phyloP scores from a whole-genome alignment of 1,284 basidiomycete genomes.

The Marasmius fiardii region DNA sequence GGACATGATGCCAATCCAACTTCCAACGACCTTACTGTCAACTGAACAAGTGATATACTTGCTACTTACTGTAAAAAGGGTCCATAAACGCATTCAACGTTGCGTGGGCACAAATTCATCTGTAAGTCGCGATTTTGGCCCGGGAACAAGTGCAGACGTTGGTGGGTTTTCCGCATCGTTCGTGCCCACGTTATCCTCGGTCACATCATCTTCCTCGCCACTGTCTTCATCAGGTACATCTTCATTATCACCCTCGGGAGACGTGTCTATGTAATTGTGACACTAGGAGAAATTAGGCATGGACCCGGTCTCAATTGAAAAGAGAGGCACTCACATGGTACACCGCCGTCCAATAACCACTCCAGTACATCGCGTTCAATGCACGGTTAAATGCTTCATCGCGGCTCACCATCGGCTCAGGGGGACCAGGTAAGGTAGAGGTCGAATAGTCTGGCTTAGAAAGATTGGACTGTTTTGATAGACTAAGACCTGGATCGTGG shows the following conservation, averaged over 20 bases:
- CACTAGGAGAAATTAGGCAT: constrained; percentile 19
- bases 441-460: constrained; percentile 18
- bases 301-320: constrained; percentile 2
- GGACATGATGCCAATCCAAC: too few species aligned
- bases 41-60: neutral
- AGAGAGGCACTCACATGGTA: constrained; percentile 54
- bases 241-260: neutral
- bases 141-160: neutral
- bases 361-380: constrained; percentile 76
- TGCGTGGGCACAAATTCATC: constrained; percentile 35
- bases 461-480: constrained; percentile 27
- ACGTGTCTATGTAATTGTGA: constrained; percentile 18
- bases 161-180: constrained; percentile 25
- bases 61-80: neutral
- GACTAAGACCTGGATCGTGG: constrained; percentile 64
- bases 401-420: constrained; percentile 43
- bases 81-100: constrained; percentile 23
- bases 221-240: constrained; percentile 18
- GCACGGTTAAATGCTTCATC: constrained; percentile 76
- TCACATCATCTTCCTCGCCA: constrained; percentile 13
- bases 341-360: constrained; percentile 79
- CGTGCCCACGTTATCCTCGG: constrained; percentile 13
- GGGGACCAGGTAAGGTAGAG: constrained; percentile 22
- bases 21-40: too few species aligned
- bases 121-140: constrained; percentile 9